Evolutionary conservation across 2,329 filamentous ascomycete genomes (phyloP).

Genomic region (Teratosphaeria gauchensis): DNA sequence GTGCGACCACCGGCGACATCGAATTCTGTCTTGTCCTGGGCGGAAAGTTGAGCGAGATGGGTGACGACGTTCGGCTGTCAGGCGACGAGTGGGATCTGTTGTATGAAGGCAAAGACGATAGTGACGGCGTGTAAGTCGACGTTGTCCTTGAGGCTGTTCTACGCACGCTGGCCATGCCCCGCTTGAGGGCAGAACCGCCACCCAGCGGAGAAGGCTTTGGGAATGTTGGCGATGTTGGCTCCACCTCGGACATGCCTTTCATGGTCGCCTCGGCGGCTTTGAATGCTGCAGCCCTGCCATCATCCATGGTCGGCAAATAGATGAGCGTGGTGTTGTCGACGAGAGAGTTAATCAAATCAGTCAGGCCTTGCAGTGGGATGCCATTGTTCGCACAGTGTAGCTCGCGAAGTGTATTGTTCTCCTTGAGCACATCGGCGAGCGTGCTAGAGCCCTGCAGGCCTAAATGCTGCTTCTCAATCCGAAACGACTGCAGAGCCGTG

Average conservation of each 20-base stretch:
- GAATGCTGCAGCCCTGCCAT: conserved; percentile 52
- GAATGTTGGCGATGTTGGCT: conserved; percentile 11
- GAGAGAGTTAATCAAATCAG: conserved; percentile 58
- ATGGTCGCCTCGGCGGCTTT: conserved; percentile 32
- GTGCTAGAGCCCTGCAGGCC: conserved; percentile 61
- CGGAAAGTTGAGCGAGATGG: conserved; percentile 18
- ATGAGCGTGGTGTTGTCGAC: conserved; percentile 54
- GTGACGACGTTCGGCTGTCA: conserved; percentile 2
- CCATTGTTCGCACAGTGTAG: conserved; percentile 64
- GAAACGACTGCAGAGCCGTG: conserved; percentile 49
- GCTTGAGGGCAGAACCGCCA: conserved; percentile 18
- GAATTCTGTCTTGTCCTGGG: conserved; percentile 13
- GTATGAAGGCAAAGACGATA: conserved; percentile 18
- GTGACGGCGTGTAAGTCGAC: conserved; percentile 22
- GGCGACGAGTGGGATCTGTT: conserved; percentile 6
- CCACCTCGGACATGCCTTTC: conserved; percentile 23
- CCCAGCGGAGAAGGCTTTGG: conserved; percentile 7
- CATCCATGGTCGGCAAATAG: conserved; percentile 53
- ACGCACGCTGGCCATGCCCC: conserved; percentile 24
- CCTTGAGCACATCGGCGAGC: conserved; percentile 57
- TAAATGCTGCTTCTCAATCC: conserved; percentile 59
- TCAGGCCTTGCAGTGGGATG: conserved; percentile 61
- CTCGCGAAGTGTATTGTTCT: conserved; percentile 53
- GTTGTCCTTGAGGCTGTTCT: conserved; percentile 20
- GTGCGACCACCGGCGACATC: conserved; percentile 8